phyloP scores from a whole-genome alignment of 345 rosid species.

The Lumnitzera littorea region DNA sequence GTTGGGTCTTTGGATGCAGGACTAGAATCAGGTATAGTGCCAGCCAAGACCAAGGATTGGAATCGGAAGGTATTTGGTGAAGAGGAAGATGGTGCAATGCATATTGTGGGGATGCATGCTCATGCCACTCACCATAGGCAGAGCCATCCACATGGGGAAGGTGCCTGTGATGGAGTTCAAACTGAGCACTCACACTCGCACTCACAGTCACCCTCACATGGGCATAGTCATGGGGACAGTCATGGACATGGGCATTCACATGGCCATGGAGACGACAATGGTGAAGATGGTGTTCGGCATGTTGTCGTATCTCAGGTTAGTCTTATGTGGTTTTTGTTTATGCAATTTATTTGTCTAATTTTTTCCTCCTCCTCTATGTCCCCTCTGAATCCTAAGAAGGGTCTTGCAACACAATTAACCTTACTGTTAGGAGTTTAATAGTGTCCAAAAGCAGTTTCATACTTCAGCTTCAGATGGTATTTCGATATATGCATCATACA shows the following conservation, averaged over 20 bases:
- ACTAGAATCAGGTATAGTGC: constrained; percentile 35
- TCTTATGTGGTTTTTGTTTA: too few relatives aligned
- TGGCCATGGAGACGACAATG: constrained; percentile 32
- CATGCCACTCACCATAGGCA: constrained; percentile 87
- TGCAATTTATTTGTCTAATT: too few relatives aligned
- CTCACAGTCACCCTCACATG: constrained; percentile 19
- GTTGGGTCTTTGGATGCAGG: constrained; percentile 32
- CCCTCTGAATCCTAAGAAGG: too few relatives aligned
- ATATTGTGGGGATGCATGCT: constrained; percentile 87
- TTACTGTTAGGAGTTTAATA: too few relatives aligned
- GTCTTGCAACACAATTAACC: too few relatives aligned
- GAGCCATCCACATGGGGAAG: constrained; percentile 50
- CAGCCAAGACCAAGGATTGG: constrained; percentile 21
- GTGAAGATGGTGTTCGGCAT: constrained; percentile 56
- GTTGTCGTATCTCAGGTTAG: constrained; percentile 91
- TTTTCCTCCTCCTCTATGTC: too few relatives aligned
- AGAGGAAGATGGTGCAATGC: constrained; percentile 76
- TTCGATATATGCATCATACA: too few relatives aligned
- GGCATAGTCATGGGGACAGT: constrained; percentile 9
- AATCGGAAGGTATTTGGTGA: constrained; percentile 65
- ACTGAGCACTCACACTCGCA: constrained; percentile 5
- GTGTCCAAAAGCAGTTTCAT: too few relatives aligned
- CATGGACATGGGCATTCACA: constrained; percentile 16
- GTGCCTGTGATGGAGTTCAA: constrained; percentile 40
- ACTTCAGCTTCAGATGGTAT: too few relatives aligned